Evolutionary conservation across 2,329 filamentous ascomycete species (phyloP), one percentile per base, ranked within the genome.

Genomic region (Aspergillus sp.): DNA sequence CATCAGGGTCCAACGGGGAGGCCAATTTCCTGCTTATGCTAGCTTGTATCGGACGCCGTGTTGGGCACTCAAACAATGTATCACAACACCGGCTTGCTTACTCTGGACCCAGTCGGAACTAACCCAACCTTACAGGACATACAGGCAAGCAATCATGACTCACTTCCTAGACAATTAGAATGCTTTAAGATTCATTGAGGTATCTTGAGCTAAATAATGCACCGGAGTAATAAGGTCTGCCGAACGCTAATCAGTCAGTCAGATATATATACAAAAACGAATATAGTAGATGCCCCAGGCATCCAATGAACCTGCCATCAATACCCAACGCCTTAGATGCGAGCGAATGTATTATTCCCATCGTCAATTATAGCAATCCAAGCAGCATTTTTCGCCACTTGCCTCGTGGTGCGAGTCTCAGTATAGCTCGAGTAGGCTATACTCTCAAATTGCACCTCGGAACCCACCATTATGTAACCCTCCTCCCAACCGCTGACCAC

Each of bases 401-500:
- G 34, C 9, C 34, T 15, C 34, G 11, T 41, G 34, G 13, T 11
- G 9, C 15, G 34, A 15, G 15, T 13, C 34, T 13, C 13, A 15
- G 15, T 11, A 38, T 47, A 25, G 45, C 45, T 22, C 25, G 25
- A 28, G 25, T 28, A 28, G 25, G 25, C 25, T 28, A 28, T 22
- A 22, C 9, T 7, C 15, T 47, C 45, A 11, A 50, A 17, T 17
- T 28, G 47, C 9, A 50, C 9, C 13, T 31, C 8, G 6, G 15
- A 17, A 23, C 9, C 1, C 1, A 30, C 30, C 46, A 38, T 28
- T n/a, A 59, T 45, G 60, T 66, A 57, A 72, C 61, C 17, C 71
- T 63, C 49, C 67, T 62, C 9, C 69, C 69, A 38, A 71, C 59
- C 15, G 66, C 66, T 17, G 66, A 64, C 72, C 71, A 75, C 46